Conservation (phyloP, 2,329 filamentous ascomycete genomes). For the Exophiala calicioides region DNA sequence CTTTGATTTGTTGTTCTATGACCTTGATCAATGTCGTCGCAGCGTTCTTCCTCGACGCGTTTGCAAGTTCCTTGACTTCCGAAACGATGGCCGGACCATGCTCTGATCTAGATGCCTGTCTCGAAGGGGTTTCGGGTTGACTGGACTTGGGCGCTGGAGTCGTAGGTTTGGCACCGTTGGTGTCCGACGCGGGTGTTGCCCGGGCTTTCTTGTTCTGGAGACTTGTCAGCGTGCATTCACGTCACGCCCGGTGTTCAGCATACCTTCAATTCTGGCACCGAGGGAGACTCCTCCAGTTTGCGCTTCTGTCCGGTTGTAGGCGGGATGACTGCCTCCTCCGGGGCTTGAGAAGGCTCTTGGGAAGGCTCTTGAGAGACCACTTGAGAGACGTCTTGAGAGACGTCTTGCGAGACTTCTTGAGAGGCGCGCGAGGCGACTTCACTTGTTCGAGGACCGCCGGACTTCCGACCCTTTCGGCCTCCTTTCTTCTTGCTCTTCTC, state of each 20-base stretch:
- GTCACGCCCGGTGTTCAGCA: conserved; percentile 2
- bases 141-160: conserved; percentile 39
- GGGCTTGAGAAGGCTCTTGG: no score
- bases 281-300: conserved; percentile 45
- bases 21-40: conserved; percentile 71
- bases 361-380: conserved; percentile 45
- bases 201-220: conserved; percentile 32
- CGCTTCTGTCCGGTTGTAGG: conserved; percentile 43
- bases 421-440: conserved; percentile 56
- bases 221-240: conserved; percentile 31
- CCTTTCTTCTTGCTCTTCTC: conserved; percentile 60
- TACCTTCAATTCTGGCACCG: conserved; percentile 26
- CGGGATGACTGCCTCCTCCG: no score
- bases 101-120: conserved; percentile 36
- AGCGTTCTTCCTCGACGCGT: conserved; percentile 64
- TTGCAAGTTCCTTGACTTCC: conserved; percentile 56
- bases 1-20: conserved; percentile 65
- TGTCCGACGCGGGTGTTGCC: conserved; percentile 24
- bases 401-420: no score
- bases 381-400: no score
- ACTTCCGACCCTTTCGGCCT: conserved; percentile 61
- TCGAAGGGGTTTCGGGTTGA: conserved; percentile 32
- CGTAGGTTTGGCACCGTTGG: conserved; percentile 31
- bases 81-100: conserved; percentile 36
- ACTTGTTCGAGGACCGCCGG: conserved; percentile 64